Base-by-base conservation (phyloP, 306 rosid genomes). In the Trifolium pratense region DNA sequence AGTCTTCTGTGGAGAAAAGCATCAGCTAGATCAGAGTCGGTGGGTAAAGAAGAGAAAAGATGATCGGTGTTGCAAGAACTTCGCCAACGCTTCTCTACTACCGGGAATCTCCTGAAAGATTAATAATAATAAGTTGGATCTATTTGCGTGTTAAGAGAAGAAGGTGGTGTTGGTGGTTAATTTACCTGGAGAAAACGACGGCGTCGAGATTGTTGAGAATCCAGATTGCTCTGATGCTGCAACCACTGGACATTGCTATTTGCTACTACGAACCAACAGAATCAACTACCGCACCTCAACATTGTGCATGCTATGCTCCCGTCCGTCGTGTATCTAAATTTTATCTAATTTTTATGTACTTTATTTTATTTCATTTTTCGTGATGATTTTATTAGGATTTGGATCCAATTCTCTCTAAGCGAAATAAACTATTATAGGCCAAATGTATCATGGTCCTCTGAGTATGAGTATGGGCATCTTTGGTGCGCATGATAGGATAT, bases 11-110 rank as follows among this genome's bases (percentile, higher is more conserved):
- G 79, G 8, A 85, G 72, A 83, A 89, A 91, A 3, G 95, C 94
- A 65, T 87, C 79, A 51, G 93, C 87, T 46, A 94, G 75, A 66
- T 88, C 92, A 0, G 91, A 87, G 75, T 91, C 90, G 32, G 67
- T 39, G 31, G 97, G 97, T 45, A 87, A 84, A 63, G 76, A 62
- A 37, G 88, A 61, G 74, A 80, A 76, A 34, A 83, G 12, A 14
- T 75, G 75, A 37, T 63, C 84, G 62, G 16, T 31, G 8, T 73
- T 80, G 79, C 86, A 91, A 76, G 88, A 80, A 63, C 76, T 79
- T 75, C 88, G 87, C 99, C 99, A 94, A 76, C 92, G 91, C 82
- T 86, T 91, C 85, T 89, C 98, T 12, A 91, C 98, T 43, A 91
- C 95, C 53, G 97, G 96, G 68, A 94, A 94, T 82, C 86, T 84